Evolutionary conservation across 371 early-diverging fungal genomes (phyloP).

Genomic region (Nematocida parisii): DNA sequence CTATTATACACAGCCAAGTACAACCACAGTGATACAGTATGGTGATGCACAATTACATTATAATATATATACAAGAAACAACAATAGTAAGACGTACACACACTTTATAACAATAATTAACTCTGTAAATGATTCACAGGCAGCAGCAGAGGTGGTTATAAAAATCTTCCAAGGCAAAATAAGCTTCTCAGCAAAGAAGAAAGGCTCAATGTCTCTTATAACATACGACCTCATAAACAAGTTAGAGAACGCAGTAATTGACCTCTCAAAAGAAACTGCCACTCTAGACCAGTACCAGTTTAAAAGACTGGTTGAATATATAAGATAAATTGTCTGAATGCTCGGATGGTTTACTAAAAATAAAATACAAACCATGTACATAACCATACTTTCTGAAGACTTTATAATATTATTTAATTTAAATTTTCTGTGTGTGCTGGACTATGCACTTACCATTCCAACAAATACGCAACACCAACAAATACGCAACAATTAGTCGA

Average conservation of each 20-base stretch:
- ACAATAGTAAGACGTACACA: background rate
- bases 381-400: no score
- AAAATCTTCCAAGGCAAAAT: conserved; percentile 7
- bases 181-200: background rate
- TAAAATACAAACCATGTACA: no score
- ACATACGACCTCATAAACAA: background rate
- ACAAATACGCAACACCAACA: no score
- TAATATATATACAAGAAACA: conserved; percentile 4
- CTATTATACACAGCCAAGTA: conserved; percentile 2
- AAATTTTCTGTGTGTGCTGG: no score
- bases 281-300: conserved; percentile 6
- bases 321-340: background rate
- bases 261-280: no score
- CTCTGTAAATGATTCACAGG: background rate
- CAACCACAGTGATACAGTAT: background rate
- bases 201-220: background rate
- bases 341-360: background rate
- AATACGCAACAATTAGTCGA: no score
- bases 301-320: conserved; percentile 5
- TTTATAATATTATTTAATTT: no score
- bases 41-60: background rate
- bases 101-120: background rate
- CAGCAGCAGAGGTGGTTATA: conserved; percentile 1
- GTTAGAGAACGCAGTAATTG: background rate
- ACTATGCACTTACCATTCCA: no score